Evolutionary conservation across 2,329 filamentous ascomycete species (phyloP), one percentile per base, ranked within the genome.

Genomic region (Pyrenophora tritici-repentis): DNA sequence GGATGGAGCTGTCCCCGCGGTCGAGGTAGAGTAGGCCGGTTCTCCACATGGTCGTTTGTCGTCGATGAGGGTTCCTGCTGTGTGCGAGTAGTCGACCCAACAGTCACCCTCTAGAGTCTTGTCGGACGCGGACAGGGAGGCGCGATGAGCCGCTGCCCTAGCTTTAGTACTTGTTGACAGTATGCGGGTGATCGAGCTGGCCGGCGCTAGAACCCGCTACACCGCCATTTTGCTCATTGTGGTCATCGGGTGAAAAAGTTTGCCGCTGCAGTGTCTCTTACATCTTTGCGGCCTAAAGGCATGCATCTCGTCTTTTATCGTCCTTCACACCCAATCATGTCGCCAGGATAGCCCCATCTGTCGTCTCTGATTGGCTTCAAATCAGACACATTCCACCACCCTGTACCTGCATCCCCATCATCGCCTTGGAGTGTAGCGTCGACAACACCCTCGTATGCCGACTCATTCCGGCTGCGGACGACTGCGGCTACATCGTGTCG

Each of bases 11-110:
- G 50, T 60, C 57, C 42, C 57, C 57, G 43, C 59, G 59, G 41
- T 62, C 57, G 57, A 60, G 57, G 59, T 62, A 60, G 31, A 58
- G 48, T 22, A 62, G 59, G 42, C 59, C 59, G 43, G 53, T 60
- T 50, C 57, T 56, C 59, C 59, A 62, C 59, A 62, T 62, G 53
- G 47, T 53, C 43, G 56, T 31, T 48, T 50, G 59, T 60, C 43
- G 53, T 55, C 51, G 58, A 47, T 53, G 57, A 50, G 55, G 40
- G 50, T 48, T 47, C 43, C 47, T 55, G 51, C 55, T 47, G 43
- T 42, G 54, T 49, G 46, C 51, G 51, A 46, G 36, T 41, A 40
- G 41, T 41, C 50, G 47, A 51, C 49, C 49, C 48, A 52, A 51
- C 39, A 52, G 48, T 61, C 54, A 53, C 53, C 50, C 44, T 51